These are phyloP conservation scores for Hirschfeldia incana DNA, from an alignment of 345 rosid species.

Conservation along the genomic window DNA sequence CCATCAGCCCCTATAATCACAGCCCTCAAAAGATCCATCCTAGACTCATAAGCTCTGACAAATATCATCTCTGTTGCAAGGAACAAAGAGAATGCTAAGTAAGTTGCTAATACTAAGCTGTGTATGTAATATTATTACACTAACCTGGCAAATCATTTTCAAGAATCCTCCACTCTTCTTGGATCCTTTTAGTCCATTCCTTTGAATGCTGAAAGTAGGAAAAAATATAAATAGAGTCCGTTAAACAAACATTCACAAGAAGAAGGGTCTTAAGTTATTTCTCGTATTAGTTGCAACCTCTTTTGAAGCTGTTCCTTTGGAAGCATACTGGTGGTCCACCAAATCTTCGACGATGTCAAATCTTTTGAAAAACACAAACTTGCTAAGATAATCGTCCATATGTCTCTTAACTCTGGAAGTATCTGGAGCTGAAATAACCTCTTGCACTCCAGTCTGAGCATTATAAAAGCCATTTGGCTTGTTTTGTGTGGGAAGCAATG, in stretches of 20 bases:
- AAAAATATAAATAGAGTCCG: not conserved
- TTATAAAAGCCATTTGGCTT: not conserved
- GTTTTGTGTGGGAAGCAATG: conserved; percentile 11
- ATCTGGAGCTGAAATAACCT: conserved; percentile 20
- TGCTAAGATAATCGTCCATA: conserved; percentile 53
- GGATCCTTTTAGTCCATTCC: conserved; percentile 73
- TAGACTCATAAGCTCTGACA: conserved; percentile 85
- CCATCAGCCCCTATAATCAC: conserved; percentile 90
- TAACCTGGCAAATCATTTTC: conserved; percentile 86
- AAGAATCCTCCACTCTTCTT: conserved; percentile 86
- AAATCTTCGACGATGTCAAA: conserved; percentile 77
- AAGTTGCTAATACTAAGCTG: not conserved
- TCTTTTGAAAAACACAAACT: conserved; percentile 58
- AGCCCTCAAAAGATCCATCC: conserved; percentile 95
- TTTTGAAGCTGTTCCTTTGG: conserved; percentile 39
- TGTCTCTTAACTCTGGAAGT: conserved; percentile 35
- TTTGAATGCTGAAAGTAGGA: conserved; percentile 51
- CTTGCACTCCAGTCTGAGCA: conserved; percentile 19
- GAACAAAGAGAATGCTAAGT: not conserved
- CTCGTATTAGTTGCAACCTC: conserved; percentile 44
- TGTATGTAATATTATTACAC: conserved; percentile 16
- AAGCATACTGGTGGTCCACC: conserved; percentile 65
- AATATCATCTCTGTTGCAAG: conserved; percentile 66
- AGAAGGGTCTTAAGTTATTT: not conserved
- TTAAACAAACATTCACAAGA: conserved; percentile 3